Conservation (phyloP, 495 filamentous ascomycete species). For the Aspergillus ostianus region DNA sequence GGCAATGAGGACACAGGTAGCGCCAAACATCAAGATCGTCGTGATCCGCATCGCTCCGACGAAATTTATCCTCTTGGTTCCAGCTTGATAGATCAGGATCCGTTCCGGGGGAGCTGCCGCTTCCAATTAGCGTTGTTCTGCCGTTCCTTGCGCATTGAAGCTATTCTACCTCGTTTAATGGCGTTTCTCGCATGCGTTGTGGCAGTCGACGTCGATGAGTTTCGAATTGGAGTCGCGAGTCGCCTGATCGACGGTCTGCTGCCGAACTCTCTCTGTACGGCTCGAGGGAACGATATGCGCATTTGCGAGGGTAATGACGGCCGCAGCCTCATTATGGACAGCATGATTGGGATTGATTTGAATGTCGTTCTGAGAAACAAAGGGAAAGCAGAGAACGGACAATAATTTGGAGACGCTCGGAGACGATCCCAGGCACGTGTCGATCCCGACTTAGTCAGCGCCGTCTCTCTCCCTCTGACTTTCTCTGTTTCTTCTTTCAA, state of each 20-base stretch:
- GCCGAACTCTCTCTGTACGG: background rate
- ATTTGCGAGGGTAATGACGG: background rate
- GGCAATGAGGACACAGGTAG: conserved; percentile 58
- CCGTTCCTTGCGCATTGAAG: background rate
- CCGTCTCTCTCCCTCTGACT: background rate
- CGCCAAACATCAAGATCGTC: conserved; percentile 66
- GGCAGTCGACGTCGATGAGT: conserved; percentile 15
- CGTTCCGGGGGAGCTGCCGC: conserved; percentile 49
- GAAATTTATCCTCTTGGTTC: conserved; percentile 63
- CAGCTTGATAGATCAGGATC: conserved; percentile 71
- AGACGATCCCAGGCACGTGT: background rate
- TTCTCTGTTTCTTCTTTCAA: too few relatives aligned
- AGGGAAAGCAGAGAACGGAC: background rate
- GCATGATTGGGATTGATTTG: background rate
- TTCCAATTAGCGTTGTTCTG: conserved; percentile 16
- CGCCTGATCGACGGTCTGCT: background rate
- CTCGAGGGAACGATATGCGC: background rate
- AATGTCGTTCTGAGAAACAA: background rate
- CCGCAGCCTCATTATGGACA: background rate
- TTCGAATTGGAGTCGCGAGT: background rate
- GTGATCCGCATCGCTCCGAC: conserved; percentile 66
- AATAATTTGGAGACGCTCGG: background rate
- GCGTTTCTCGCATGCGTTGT: conserved; percentile 27
- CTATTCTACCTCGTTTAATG: conserved; percentile 30
- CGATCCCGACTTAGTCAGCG: background rate